A percentile compares a stretch with the other conserved stretches of the same genome.
phyloP scores from a whole-genome alignment of 1,139 yeast species.

The Debaryomyces coudertii region DNA sequence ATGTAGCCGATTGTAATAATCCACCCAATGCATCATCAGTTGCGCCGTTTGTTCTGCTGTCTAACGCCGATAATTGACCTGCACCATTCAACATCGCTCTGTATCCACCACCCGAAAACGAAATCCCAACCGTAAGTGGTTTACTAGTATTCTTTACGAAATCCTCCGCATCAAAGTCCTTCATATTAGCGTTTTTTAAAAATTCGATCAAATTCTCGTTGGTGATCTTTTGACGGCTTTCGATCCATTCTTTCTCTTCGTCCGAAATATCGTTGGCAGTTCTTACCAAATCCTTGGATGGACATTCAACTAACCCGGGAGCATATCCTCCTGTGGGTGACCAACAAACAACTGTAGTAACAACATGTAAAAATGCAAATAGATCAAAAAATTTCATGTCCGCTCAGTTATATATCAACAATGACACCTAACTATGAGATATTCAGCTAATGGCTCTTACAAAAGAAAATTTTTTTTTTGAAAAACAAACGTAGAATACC shows the following conservation, averaged over 20 bases:
- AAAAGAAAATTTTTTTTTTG: too few relatives aligned
- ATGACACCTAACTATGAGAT: neutral
- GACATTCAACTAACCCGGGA: conserved; percentile 67
- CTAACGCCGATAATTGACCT: conserved; percentile 46
- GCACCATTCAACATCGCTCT: conserved; percentile 52
- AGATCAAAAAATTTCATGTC: conserved; percentile 3
- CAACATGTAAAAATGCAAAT: neutral
- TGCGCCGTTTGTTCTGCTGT: conserved; percentile 30
- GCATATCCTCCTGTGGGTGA: conserved; percentile 70
- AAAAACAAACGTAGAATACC: too few relatives aligned
- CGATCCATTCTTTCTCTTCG: conserved; percentile 47
- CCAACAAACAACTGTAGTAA: conserved; percentile 38
- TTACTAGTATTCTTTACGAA: conserved; percentile 45
- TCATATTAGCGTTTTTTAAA: conserved; percentile 60
- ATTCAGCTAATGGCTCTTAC: too few relatives aligned
- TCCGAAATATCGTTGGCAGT: conserved; percentile 35
- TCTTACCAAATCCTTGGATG: conserved; percentile 33
- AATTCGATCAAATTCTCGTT: conserved; percentile 60
- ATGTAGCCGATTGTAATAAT: conserved; percentile 70
- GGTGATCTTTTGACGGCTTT: conserved; percentile 58
- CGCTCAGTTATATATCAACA: neutral
- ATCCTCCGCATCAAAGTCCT: conserved; percentile 61
- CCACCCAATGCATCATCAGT: conserved; percentile 70
- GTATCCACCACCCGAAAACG: conserved; percentile 53
- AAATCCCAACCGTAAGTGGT: conserved; percentile 43